phyloP scores from a whole-genome alignment of 768 basidiomycete genomes.

The Megacollybia marginata region DNA sequence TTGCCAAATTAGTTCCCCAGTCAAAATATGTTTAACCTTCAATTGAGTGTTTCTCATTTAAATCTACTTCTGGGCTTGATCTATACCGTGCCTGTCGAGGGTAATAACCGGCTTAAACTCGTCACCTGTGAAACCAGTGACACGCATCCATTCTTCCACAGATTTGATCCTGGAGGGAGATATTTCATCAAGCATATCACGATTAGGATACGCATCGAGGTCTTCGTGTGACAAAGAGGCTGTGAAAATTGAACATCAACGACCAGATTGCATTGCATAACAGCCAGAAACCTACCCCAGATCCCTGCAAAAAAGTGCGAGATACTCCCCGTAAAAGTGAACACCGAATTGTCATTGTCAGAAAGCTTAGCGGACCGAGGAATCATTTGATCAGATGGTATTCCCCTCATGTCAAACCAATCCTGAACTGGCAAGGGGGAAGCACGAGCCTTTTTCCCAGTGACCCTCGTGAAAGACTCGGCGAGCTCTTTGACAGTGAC shows the following conservation, averaged over 20 bases:
- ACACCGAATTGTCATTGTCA: neutral
- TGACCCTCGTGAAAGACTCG: neutral
- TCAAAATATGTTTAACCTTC: no score
- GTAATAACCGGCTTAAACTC: no score
- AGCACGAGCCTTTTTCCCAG: neutral
- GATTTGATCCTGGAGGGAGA: neutral
- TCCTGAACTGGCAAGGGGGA: neutral
- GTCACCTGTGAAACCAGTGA: neutral
- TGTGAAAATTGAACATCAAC: neutral
- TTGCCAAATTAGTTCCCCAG: no score
- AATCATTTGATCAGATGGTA: neutral
- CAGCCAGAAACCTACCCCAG: neutral
- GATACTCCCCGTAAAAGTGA: neutral
- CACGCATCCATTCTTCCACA: neutral
- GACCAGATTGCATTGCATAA: neutral
- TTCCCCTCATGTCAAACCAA: neutral
- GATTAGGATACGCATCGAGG: neutral
- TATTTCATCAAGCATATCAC: neutral
- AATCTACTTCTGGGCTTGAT: no score
- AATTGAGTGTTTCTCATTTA: no score
- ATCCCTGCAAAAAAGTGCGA: neutral
- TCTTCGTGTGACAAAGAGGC: neutral
- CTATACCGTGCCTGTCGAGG: no score
- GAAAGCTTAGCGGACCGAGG: neutral
- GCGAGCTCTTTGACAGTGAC: neutral